Evolutionary conservation across 2,329 filamentous ascomycete genomes (phyloP).

Genomic region (Trichoderma koningiopsis): DNA sequence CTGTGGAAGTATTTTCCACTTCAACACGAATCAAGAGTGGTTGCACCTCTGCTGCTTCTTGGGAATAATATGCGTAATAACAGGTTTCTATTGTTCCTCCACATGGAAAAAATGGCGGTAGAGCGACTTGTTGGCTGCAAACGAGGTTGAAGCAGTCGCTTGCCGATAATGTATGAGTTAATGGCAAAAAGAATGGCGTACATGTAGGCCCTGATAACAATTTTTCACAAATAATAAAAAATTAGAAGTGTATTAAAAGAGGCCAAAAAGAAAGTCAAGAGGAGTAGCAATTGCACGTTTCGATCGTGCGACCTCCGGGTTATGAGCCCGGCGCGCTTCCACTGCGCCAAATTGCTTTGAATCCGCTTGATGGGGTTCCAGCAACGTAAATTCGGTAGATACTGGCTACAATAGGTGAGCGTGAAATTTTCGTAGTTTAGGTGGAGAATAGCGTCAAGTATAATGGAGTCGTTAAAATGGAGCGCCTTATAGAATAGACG

Average conservation of each 20-base stretch:
- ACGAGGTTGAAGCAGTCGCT: too few species aligned
- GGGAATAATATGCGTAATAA: not conserved
- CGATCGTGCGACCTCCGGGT: slow-evolving; percentile 36
- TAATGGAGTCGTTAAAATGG: not conserved
- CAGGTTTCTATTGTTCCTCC: slow-evolving; percentile 13
- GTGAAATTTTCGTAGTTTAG: not conserved
- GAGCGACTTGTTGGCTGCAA: too few species aligned
- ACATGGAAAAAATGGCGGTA: slow-evolving; percentile 19
- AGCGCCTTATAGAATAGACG: not conserved
- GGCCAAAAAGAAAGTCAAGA: not conserved
- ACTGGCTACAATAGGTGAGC: not conserved
- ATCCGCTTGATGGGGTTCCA: slow-evolving; percentile 3
- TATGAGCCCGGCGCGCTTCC: slow-evolving; percentile 37
- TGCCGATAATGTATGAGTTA: not conserved
- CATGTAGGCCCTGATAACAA: not conserved
- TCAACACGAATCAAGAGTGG: slow-evolving; percentile 18
- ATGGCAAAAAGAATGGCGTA: not conserved
- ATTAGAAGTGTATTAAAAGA: too few species aligned
- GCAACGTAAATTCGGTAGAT: not conserved
- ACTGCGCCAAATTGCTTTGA: slow-evolving; percentile 36
- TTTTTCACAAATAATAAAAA: not conserved
- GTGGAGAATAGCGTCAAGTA: slow-evolving; percentile 13
- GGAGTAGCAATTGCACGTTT: slow-evolving; percentile 30
- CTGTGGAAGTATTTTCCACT: slow-evolving; percentile 20
- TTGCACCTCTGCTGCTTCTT: slow-evolving; percentile 14